Base-by-base conservation (phyloP, 805 yeast species). In the Metschnikowia cubensis region DNA sequence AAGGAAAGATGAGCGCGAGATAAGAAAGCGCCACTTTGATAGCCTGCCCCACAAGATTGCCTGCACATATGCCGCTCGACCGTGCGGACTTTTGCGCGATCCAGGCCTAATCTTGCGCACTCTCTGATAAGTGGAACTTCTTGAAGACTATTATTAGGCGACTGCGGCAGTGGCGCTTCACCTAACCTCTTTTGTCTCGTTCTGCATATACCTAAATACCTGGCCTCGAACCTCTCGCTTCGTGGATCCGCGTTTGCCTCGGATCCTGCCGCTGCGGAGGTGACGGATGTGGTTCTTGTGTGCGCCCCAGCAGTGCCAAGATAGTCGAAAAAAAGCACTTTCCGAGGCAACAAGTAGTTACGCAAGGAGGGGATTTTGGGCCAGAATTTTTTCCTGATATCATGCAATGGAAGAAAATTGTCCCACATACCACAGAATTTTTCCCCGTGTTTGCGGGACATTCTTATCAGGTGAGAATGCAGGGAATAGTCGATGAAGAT, bases 21-120 rank as follows among this genome's bases (percentile, higher is more conserved):
- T 42, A 42, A 42, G 46, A 21, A 33, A 33, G 45, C 45, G 45
- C 45, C 45, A 33, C 21, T 21, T 15, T 21, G 39, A 42, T 42
- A 34, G 35, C 34, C 39, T 42, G 39, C 46, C 46, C 46, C 46
- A 42, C 32, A 42, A 15, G 33, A 21, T 34, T 33, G 32, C 46
- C 45, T 42, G 46, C 46, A 42, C 38, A 15, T 6, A 21, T 6
- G 22, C 46, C 32, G 13, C 38, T 32, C 10, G 25, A 29, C 44
- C 35, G 46, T 6, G 39, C 33, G 46, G 33, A 18, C 45, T 31
- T 32, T 41, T 41, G 45, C 45, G 45, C 45, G 29, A 18, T 10
- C 29, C 32, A 20, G 29, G 32, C 35, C 35, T 41, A 32, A 21
- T 41, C 45, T 32, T 14, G 42, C 42, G 25, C 25, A 18, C 45